Conservation (phyloP, 2,329 filamentous ascomycete species). For the Beauveria caledonica region DNA sequence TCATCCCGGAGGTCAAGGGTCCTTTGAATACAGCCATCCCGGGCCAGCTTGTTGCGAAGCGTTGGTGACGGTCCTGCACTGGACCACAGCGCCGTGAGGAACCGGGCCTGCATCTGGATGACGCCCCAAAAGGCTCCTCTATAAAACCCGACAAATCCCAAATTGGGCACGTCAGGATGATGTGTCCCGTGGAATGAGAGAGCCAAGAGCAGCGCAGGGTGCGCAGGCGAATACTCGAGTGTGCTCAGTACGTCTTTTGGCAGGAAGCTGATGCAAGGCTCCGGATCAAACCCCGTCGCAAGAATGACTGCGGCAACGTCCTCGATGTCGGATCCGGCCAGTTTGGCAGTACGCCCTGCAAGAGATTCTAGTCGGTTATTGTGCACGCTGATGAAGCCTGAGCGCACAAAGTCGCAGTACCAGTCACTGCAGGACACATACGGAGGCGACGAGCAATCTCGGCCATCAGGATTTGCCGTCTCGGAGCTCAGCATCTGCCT, state of each 20-base stretch:
- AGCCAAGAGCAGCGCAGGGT: conserved; percentile 52
- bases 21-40: conserved; percentile 36
- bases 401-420: conserved; percentile 67
- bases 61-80: conserved; percentile 17
- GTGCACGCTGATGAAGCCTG: conserved; percentile 46
- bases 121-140: conserved; percentile 79
- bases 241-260: conserved; percentile 43
- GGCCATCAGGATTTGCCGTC: conserved; percentile 29
- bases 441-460: conserved; percentile 42
- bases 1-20: conserved; percentile 44
- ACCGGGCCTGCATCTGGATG: conserved; percentile 77
- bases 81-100: conserved; percentile 55
- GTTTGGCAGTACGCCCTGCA: conserved; percentile 26
- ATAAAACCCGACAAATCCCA: conserved; percentile 80
- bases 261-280: conserved; percentile 57
- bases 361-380: conserved; percentile 37
- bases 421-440: conserved; percentile 63
- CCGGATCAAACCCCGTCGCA: conserved; percentile 67
- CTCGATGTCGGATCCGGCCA: conserved; percentile 31
- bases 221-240: conserved; percentile 48
- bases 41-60: conserved; percentile 32
- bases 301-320: conserved; percentile 61
- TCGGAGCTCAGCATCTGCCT: conserved; percentile 45
- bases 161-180: conserved; percentile 48
- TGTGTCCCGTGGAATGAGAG: conserved; percentile 61